Percentiles rank a stretch among this genome's conserved stretches.
Evolutionary conservation across 1,139 yeast species (phyloP).

Genomic region (Yamadazyma spencermartinsiae): DNA sequence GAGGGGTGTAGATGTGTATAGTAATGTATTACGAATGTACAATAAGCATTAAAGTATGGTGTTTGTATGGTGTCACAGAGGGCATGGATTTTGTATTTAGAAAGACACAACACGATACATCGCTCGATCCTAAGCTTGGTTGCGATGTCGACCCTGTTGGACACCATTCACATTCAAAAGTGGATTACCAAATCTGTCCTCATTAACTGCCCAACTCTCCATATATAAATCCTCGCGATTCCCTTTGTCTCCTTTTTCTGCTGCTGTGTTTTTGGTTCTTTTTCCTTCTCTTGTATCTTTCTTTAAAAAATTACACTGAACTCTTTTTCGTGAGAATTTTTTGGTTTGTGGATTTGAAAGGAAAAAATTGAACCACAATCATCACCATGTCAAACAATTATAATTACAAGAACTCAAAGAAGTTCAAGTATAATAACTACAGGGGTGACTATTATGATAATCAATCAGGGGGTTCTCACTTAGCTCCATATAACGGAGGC

Average conservation of each 20-base stretch:
- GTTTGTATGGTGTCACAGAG: no score
- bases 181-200: no score
- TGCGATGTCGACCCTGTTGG: no score
- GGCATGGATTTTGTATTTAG: no score
- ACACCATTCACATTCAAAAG: no score
- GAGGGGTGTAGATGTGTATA: background rate
- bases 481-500: background rate
- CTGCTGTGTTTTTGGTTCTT: no score
- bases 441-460: constrained; percentile 9
- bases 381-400: constrained; percentile 3
- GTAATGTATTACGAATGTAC: constrained; percentile 2
- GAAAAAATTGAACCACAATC: background rate
- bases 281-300: no score
- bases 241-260: no score
- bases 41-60: background rate
- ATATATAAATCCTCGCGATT: no score
- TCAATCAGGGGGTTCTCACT: background rate
- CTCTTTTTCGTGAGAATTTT: background rate
- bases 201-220: no score
- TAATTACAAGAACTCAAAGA: constrained; percentile 13
- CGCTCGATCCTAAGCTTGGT: background rate
- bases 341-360: background rate
- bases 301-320: no score
- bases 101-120: background rate
- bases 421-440: constrained; percentile 11